Base-by-base conservation (phyloP, 1,284 basidiomycete species). In the Grifola frondosa region DNA sequence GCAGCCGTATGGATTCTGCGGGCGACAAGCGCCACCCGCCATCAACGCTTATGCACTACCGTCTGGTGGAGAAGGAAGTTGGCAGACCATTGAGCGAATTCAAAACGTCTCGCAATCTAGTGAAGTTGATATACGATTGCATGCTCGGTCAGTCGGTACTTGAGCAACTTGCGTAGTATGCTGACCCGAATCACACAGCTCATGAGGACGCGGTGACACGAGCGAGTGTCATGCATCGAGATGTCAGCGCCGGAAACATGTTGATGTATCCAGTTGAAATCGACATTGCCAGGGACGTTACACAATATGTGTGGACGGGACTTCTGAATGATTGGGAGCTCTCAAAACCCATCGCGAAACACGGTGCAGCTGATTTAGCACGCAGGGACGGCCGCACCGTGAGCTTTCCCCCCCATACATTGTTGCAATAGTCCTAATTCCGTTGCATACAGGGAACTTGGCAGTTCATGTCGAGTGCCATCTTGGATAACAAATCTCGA, bases 281-380 rank as follows among this genome's bases (percentile, higher is more conserved):
- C 1, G 8, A 15, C 8, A 29, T 25, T 3, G 17, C 33, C 13
- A 2, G 19, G 5, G 1, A 21, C 7, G 17, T n/a, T 9, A 2
- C 2, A 6, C 6, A 6, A 1, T 30, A 38, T 2, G 31, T n/a
- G 4, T 48, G 41, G 37, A 17, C 19, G 2, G 50, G 50, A 1
- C 9, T 44, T 7, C 39, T 52, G 10, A 31, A 20, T 6, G 48
- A 52, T 23, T 52, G 50, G 50, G 50, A 52, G 22, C 23, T 47
- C 5, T 31, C 50, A 2, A 41, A 26, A 28, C 10, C 16, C 0
- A 23, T 19, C 9, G 24, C 3, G n/a, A n/a, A n/a, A n/a, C n/a
- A n/a, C n/a, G n/a, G n/a, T n/a, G n/a, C n/a, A n/a, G n/a, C n/a
- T n/a, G n/a, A n/a, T n/a, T n/a, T n/a, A n/a, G n/a, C n/a, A 15